Evolutionary conservation across 2,329 filamentous ascomycete species (phyloP).

Genomic region (Cercospora brassicicola): DNA sequence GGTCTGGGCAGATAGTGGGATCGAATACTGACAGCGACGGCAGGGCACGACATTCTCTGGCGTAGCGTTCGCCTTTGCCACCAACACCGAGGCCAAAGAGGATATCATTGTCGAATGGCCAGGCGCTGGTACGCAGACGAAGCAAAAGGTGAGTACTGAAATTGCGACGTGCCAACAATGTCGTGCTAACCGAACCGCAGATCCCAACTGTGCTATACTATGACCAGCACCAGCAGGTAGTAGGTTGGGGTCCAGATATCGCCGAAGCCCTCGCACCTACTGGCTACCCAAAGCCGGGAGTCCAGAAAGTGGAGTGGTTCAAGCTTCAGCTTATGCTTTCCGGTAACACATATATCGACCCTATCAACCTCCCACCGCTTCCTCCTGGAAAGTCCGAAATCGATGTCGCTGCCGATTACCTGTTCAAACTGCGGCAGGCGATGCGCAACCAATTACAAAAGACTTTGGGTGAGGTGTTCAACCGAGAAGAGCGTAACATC

Average conservation of each 20-base stretch:
- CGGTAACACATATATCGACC: constrained; percentile 98
- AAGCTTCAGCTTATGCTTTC: constrained; percentile 98
- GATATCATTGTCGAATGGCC: constrained; percentile 99
- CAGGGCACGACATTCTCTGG: constrained; percentile 97
- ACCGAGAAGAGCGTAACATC: constrained; percentile 96
- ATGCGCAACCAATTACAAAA: constrained; percentile 96
- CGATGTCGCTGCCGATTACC: constrained; percentile 97
- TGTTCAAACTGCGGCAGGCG: constrained; percentile 95
- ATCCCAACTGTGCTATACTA: constrained; percentile 99
- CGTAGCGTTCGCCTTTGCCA: constrained; percentile 88
- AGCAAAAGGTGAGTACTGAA: constrained; percentile 76
- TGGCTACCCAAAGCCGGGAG: constrained; percentile 93
- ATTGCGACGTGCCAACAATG: constrained; percentile 11
- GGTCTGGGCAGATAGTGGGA: background rate
- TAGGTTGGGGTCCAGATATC: constrained; percentile 99
- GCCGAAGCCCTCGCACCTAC: constrained; percentile 94
- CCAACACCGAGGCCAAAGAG: constrained; percentile 95
- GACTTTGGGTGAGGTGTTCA: constrained; percentile 95
- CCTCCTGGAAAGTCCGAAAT: constrained; percentile 98
- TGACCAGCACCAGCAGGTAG: constrained; percentile 98
- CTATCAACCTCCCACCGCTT: constrained; percentile 95
- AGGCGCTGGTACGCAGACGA: constrained; percentile 93
- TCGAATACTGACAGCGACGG: constrained; percentile 19
- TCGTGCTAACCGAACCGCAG: constrained; percentile 49
- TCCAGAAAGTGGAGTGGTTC: constrained; percentile 99